phyloP scores from a whole-genome alignment of 202 grass and related monocot species.

The Bolboschoenoplectus hybrid region DNA sequence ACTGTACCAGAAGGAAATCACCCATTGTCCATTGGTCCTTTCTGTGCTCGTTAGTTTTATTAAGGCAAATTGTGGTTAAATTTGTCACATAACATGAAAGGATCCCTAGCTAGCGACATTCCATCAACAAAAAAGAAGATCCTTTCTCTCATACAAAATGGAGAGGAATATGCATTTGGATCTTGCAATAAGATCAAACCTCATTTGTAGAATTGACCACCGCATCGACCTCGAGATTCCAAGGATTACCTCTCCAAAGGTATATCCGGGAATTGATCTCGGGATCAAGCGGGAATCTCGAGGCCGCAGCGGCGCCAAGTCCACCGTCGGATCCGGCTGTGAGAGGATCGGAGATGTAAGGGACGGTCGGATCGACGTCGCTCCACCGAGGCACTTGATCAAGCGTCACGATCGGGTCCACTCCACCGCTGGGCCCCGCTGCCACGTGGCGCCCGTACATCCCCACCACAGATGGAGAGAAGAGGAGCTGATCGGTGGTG shows the following conservation, averaged over 20 bases:
- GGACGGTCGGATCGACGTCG: slow-evolving; percentile 71
- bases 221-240: slow-evolving; percentile 94
- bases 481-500: slow-evolving; percentile 10
- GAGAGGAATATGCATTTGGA: not conserved
- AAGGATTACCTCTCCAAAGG: slow-evolving; percentile 83
- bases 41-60: not conserved
- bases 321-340: slow-evolving; percentile 48
- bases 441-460: slow-evolving; percentile 41
- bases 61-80: not conserved
- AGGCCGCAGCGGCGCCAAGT: slow-evolving; percentile 43
- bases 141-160: not conserved
- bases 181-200: slow-evolving; percentile 40
- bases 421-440: slow-evolving; percentile 50
- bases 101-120: slow-evolving; percentile 9
- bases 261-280: slow-evolving; percentile 89
- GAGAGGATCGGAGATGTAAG: slow-evolving; percentile 43
- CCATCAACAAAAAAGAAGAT: not conserved
- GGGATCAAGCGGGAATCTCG: slow-evolving; percentile 79
- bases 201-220: slow-evolving; percentile 98
- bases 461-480: not conserved
- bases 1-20: not conserved
- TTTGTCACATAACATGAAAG: not conserved
- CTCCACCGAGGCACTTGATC: slow-evolving; percentile 90
- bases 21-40: not conserved
- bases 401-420: slow-evolving; percentile 71